Base-by-base conservation (phyloP, 306 rosid species). In the Prunus mira region DNA sequence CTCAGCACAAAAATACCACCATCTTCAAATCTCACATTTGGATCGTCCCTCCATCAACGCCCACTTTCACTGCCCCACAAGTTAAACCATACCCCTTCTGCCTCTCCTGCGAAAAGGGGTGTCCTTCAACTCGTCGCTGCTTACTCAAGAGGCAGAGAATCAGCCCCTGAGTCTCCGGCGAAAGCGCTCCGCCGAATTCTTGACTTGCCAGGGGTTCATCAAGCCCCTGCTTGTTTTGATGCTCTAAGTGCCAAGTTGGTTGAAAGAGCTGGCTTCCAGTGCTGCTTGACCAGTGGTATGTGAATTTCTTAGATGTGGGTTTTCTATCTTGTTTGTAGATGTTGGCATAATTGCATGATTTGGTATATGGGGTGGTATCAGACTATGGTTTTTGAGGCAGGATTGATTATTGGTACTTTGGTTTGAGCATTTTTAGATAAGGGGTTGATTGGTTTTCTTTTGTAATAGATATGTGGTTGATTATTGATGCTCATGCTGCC, bases 181-280 rank as follows among this genome's bases (percentile, higher is more conserved):
- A 90, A 89, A 82, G 86, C 76, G 30, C 96, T 94, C 15, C 84
- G 98, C 0, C 78, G 84, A 57, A 77, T 92, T 41, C 77, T 89
- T 2, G 87, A 85, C 12, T 69, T 79, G 12, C 90, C 93, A 0
- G 97, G 97, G 12, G 80, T 90, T 69, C 93, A 92, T 24, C 98
- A 92, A 56, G 91, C 93, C 12, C 98, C 96, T 6, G 96, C 95
- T 22, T 89, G 91, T 75, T 94, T 89, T 80, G 97, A 94, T 74
- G 97, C 90, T 73, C 90, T 91, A 68, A 90, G 98, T 65, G 97
- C 96, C 3, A 94, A 82, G 82, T 88, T 94, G 20, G 88, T 94
- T 10, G 79, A 94, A 80, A 74, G 86, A 30, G 93, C 95, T 61
- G 98, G 93, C 1, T 94, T 94, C 38, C 78, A 41, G 3, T 89